Conservation (phyloP, 257 asterid species). For the Handroanthus guayacan region DNA sequence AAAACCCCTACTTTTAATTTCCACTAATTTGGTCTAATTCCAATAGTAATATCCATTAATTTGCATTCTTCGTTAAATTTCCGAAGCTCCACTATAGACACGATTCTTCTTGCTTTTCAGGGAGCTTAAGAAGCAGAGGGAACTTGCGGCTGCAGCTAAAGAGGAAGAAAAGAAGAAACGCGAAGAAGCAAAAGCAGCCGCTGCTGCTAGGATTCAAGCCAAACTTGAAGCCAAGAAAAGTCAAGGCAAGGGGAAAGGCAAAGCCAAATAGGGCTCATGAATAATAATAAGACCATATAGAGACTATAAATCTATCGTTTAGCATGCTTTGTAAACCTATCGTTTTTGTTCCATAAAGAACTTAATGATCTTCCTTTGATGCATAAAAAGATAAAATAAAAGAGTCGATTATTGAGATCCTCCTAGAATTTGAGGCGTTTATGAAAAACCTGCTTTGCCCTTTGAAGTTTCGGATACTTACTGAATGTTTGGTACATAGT, state of each 20-base stretch:
- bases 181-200: conserved; percentile 98
- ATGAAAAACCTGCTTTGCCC: no score
- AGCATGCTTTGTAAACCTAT: neutral
- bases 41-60: neutral
- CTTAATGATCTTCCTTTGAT: neutral
- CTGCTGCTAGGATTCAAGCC: conserved; percentile 96
- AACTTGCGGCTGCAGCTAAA: conserved; percentile 72
- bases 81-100: conserved; percentile 12
- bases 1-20: neutral
- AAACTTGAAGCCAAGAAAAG: conserved; percentile 90
- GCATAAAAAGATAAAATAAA: no score
- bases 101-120: conserved; percentile 41
- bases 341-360: no score
- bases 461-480: no score
- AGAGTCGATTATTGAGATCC: no score
- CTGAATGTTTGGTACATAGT: no score
- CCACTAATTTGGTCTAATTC: neutral
- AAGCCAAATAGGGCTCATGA: conserved; percentile 51
- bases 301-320: neutral
- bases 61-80: neutral
- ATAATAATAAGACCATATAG: neutral
- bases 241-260: conserved; percentile 92
- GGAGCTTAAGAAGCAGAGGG: conserved; percentile 95
- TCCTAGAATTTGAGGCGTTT: no score
- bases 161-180: conserved; percentile 98